A percentile compares a stretch with the other conserved stretches of the same genome.
Conservation (phyloP, 2,329 filamentous ascomycete genomes). For the Dendryphion nanum region DNA sequence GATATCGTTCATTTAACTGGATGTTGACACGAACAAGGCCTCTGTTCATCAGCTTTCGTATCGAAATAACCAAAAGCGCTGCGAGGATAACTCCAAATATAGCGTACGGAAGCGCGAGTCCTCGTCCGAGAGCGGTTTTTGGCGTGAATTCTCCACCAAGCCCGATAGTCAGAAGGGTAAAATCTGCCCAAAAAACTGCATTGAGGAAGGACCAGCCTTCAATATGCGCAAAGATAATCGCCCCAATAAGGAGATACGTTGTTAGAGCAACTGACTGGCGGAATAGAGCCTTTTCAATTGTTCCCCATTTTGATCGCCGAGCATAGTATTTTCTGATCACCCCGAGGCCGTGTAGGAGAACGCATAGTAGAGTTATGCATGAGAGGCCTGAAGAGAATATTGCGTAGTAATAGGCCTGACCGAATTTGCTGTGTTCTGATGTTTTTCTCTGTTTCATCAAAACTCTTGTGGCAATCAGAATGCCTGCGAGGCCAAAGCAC, state of each 20-base stretch:
- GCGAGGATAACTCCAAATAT: constrained; percentile 52
- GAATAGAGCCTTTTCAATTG: background rate
- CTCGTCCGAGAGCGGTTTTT: constrained; percentile 43
- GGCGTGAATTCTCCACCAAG: constrained; percentile 48
- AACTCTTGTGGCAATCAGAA: too few relatives aligned
- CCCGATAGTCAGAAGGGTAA: constrained; percentile 52
- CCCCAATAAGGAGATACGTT: constrained; percentile 40
- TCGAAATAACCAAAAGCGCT: constrained; percentile 51
- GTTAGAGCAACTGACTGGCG: constrained; percentile 42
- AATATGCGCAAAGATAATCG: constrained; percentile 16
- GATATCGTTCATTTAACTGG: constrained; percentile 42
- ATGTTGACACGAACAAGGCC: constrained; percentile 26
- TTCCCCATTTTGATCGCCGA: background rate
- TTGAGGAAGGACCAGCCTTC: constrained; percentile 52
- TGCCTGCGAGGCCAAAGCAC: too few relatives aligned
- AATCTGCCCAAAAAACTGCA: constrained; percentile 52
- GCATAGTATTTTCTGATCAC: constrained; percentile 2
- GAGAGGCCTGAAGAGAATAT: too few relatives aligned
- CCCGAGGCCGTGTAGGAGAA: background rate
- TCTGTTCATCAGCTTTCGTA: constrained; percentile 28
- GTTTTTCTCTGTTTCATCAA: too few relatives aligned
- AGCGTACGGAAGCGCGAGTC: constrained; percentile 50
- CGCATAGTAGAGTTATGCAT: too few relatives aligned
- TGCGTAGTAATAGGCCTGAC: too few relatives aligned
- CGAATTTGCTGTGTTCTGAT: too few relatives aligned